Base-by-base conservation (phyloP, 2,329 filamentous ascomycete species). In the Ascocoryne sarcoides region DNA sequence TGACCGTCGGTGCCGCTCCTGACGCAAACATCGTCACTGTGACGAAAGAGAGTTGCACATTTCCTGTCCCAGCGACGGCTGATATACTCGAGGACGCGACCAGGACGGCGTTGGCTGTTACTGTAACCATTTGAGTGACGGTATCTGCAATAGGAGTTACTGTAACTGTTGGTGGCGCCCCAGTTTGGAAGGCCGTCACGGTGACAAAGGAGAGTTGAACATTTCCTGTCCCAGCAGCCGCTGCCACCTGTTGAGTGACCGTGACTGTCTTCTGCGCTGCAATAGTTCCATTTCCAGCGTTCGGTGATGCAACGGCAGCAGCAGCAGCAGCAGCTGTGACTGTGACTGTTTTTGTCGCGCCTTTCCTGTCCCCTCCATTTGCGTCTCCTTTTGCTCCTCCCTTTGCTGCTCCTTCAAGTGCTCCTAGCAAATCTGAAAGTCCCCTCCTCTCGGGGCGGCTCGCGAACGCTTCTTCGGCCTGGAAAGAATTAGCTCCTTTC, bases 201-300 rank as follows among this genome's bases (percentile, higher is more conserved):
- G 62, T 64, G n/a, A 64, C 45, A 49, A 64, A 60, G 4, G 62
- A 60, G 9, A 62, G 47, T 47, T 62, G 60, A 12, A 46, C 47
- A 39, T 44, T 46, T 40, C 41, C 48, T 10, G 43, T 34, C 36
- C 34, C 44, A n/a, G 36, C 42, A 16, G 44, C 52, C 20, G 45
- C 49, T 19, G 47, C 55, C 15, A 44, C 2, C 54, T 33, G 20
- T 37, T 40, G 51, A 10, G 55, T 58, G 16, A 56, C 47, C 12
- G 56, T 26, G 12, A 26, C 12, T 26, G 23, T 26, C 23, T 26
- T 7, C 12, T 7, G 23, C 7, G 23, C 23, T 26, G 23, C 23
- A 26, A 26, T 12, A 7, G 23, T 26, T 7, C 7, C 7, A 26
- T 26, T 26, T 26, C 23, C 23, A 26, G 12, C 23, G 23, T 12